phyloP scores from a whole-genome alignment of 176 grass and related monocot species.

The Eremochloa ophiuroides region DNA sequence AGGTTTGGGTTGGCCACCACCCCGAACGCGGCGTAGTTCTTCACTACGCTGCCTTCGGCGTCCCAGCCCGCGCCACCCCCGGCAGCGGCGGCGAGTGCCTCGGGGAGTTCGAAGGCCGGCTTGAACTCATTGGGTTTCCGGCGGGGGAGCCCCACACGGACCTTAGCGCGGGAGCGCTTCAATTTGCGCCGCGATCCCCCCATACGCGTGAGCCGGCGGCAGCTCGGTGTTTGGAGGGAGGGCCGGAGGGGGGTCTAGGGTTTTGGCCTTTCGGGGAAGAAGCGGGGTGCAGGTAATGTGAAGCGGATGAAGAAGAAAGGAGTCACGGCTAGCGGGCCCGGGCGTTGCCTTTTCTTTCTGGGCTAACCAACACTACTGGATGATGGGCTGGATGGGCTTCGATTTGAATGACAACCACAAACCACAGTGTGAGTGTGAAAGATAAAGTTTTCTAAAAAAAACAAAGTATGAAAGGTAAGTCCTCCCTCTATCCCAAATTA shows the following conservation, averaged over 20 bases:
- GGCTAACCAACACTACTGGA: neutral
- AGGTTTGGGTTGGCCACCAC: conserved; percentile 87
- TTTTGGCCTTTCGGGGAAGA: neutral
- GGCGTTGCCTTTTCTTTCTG: neutral
- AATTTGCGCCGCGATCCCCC: conserved; percentile 84
- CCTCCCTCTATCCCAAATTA: too few species aligned
- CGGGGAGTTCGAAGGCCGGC: conserved; percentile 60
- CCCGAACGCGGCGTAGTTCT: conserved; percentile 84
- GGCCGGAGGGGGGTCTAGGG: neutral
- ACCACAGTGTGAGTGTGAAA: too few species aligned
- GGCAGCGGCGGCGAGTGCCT: conserved; percentile 54
- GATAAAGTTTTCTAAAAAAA: too few species aligned
- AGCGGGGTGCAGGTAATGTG: neutral
- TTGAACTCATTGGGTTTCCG: conserved; percentile 76
- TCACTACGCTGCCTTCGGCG: conserved; percentile 72
- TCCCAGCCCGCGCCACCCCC: conserved; percentile 45
- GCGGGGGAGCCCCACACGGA: conserved; percentile 63
- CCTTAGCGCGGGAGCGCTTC: conserved; percentile 78
- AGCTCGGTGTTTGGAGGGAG: conserved; percentile 5
- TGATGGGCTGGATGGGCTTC: neutral
- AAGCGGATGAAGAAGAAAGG: neutral
- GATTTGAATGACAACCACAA: neutral
- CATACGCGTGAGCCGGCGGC: conserved; percentile 28
- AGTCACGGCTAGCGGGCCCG: neutral
- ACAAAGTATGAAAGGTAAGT: too few species aligned